phyloP scores from a whole-genome alignment of 73 alveolate species.

The Halteria grandinella region DNA sequence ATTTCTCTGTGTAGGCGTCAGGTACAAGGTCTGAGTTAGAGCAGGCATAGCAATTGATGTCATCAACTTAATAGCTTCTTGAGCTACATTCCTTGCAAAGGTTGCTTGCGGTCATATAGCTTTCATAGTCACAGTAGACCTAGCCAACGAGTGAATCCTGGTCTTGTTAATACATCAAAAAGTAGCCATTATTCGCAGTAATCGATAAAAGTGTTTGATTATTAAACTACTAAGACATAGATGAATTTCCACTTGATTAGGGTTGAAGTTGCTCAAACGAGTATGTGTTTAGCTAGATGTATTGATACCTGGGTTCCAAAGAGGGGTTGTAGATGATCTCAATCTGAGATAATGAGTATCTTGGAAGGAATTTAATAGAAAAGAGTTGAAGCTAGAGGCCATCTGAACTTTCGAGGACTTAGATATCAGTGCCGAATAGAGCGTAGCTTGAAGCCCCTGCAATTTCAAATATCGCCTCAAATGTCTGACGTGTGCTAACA shows the following conservation, averaged over 20 bases:
- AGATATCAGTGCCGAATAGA: conserved; percentile 6
- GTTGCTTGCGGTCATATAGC: too few species aligned
- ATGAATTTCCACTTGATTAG: too few species aligned
- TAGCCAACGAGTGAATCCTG: too few species aligned
- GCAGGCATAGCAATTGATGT: conserved; percentile 19
- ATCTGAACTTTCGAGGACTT: conserved; percentile 40
- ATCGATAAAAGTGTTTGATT: too few species aligned
- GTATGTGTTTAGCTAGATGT: conserved; percentile 2
- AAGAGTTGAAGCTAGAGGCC: conserved; percentile 19
- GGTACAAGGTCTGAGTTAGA: conserved; percentile 11
- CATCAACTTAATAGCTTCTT: conserved; percentile 29
- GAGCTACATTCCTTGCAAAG: conserved; percentile 12
- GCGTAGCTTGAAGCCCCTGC: conserved; percentile 32
- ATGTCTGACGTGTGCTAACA: neutral
- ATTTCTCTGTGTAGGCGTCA: conserved; percentile 26
- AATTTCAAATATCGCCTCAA: conserved; percentile 20
- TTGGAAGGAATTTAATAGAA: conserved; percentile 4
- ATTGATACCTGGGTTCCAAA: conserved; percentile 25
- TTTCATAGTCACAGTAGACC: too few species aligned
- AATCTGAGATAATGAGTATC: conserved; percentile 18
- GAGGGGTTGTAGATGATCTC: conserved; percentile 26
- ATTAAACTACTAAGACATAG: too few species aligned
- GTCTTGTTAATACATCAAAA: too few species aligned
- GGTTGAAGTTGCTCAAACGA: too few species aligned
- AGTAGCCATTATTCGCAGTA: too few species aligned